Conservation (phyloP, 2,329 filamentous ascomycete species). For the Talaromyces funiculosus region DNA sequence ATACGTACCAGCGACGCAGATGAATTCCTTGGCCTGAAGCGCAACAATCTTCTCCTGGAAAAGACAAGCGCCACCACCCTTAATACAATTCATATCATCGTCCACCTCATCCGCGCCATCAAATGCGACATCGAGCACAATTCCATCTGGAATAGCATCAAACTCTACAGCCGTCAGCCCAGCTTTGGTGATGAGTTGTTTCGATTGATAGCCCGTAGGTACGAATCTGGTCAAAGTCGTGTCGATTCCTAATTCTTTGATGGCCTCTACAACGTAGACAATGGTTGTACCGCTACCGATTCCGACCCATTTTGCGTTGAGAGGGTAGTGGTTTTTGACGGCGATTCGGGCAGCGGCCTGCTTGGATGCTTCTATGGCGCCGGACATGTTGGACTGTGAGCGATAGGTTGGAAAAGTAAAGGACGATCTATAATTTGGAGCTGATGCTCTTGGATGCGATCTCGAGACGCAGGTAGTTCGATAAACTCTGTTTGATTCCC, state of each 20-base stretch:
- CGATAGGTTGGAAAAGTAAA: not conserved
- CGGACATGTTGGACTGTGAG: constrained; percentile 25
- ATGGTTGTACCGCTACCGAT: constrained; percentile 63
- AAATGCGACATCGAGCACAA: constrained; percentile 79
- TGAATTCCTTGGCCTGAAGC: constrained; percentile 73
- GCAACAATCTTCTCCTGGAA: constrained; percentile 98
- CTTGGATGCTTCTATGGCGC: constrained; percentile 56
- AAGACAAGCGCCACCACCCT: constrained; percentile 93
- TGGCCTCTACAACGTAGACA: constrained; percentile 63
- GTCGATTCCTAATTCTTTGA: constrained; percentile 45
- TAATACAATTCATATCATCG: constrained; percentile 90
- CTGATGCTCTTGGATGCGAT: not conserved
- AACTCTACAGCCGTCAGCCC: constrained; percentile 73
- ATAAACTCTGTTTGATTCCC: not conserved
- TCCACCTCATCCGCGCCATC: constrained; percentile 98
- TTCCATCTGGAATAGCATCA: constrained; percentile 62
- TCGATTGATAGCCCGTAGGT: constrained; percentile 86
- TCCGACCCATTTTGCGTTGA: constrained; percentile 53
- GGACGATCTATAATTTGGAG: not conserved
- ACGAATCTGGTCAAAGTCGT: constrained; percentile 69
- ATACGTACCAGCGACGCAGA: constrained; percentile 70
- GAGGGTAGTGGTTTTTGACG: constrained; percentile 56
- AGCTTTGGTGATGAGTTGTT: constrained; percentile 74
- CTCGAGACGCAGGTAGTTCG: not conserved
- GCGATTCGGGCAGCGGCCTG: constrained; percentile 54